phyloP scores from a whole-genome alignment of 1,284 basidiomycete species.

The Cutaneotrichosporon cavernicola region DNA sequence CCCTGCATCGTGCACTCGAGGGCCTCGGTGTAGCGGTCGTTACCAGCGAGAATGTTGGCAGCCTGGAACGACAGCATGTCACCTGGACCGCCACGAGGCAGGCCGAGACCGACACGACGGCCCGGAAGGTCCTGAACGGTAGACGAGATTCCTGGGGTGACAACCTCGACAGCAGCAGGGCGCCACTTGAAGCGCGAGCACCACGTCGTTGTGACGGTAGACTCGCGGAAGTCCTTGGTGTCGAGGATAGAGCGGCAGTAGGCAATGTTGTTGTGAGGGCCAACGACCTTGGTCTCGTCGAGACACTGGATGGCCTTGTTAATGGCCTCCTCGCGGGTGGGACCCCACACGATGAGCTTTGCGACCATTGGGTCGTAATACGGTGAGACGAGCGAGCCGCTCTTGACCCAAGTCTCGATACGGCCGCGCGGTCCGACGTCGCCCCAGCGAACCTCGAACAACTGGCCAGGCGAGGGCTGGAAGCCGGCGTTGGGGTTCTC shows the following conservation, averaged over 20 bases:
- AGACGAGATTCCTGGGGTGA: conserved; percentile 62
- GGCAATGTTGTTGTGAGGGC: conserved; percentile 62
- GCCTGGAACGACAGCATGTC: conserved; percentile 62
- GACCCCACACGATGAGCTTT: conserved; percentile 42
- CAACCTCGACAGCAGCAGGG: conserved; percentile 59
- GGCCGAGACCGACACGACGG: conserved; percentile 61
- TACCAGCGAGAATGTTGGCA: conserved; percentile 65
- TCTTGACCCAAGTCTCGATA: conserved; percentile 46
- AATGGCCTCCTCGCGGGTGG: conserved; percentile 28
- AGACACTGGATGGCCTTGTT: conserved; percentile 44
- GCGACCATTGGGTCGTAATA: conserved; percentile 62
- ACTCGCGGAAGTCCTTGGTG: conserved; percentile 55
- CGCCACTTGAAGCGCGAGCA: conserved; percentile 49
- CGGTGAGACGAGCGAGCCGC: conserved; percentile 58
- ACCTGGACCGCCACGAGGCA: conserved; percentile 68
- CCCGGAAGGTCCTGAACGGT: conserved; percentile 67
- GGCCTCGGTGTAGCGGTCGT: conserved; percentile 59
- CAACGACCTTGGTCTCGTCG: conserved; percentile 53
- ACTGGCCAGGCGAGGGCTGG: conserved; percentile 62
- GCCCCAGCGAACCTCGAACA: conserved; percentile 60
- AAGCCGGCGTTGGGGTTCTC: conserved; percentile 65
- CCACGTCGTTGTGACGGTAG: conserved; percentile 61
- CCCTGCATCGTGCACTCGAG: conserved; percentile 59
- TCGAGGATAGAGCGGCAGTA: conserved; percentile 58
- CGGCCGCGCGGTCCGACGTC: conserved; percentile 38